Evolutionary conservation across 129 eudicot genomes (phyloP), one percentile per base, ranked within the genome.

Genomic region (Artemisia argyi): DNA sequence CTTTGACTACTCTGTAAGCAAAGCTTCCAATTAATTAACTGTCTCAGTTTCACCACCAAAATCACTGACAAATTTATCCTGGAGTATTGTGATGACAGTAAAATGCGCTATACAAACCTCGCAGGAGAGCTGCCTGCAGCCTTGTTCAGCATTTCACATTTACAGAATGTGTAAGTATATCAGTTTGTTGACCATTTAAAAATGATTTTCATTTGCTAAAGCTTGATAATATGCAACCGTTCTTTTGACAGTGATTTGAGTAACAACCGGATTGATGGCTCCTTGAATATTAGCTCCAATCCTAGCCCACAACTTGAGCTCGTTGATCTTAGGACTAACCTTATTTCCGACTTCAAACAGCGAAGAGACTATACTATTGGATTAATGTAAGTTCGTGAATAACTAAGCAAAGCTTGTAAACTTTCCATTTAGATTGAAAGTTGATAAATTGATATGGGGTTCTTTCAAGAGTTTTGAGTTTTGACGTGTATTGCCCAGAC

Each of bases 301-400:
- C 76, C 83, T 30, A 77, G 82, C 83, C 60, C 65, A 73, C 86
- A 89, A 59, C 82, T 89, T 76, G 80, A 89, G 64, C 85, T 81
- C 55, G 83, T 89, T 62, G 90, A 92, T 80, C 80, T 92, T 59
- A 78, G 63, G 82, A 49, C 65, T 79, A 92, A 92, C 78, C 66
- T 51, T n/a, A 66, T 73, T 71, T 6, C 9, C 6, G 55, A 10
- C 46, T 69, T 77, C 65, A 15, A 8, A 17, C 76, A 69, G 39
- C 65, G 66, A 60, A 15, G 7, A 15, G 71, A 61, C 61, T 52
- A 39, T 53, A 39, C n/a, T 19, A 52, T 69, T 52, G 71, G 14
- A 2, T 69, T 77, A 61, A 30, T 77, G 81, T 77, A 69, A 42
- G 71, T 61, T 69, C 39, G 16, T 4, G 19, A 13, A 11, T 24